Conservation (phyloP, 495 filamentous ascomycete genomes). For the Friedmanniomyces simplex region DNA sequence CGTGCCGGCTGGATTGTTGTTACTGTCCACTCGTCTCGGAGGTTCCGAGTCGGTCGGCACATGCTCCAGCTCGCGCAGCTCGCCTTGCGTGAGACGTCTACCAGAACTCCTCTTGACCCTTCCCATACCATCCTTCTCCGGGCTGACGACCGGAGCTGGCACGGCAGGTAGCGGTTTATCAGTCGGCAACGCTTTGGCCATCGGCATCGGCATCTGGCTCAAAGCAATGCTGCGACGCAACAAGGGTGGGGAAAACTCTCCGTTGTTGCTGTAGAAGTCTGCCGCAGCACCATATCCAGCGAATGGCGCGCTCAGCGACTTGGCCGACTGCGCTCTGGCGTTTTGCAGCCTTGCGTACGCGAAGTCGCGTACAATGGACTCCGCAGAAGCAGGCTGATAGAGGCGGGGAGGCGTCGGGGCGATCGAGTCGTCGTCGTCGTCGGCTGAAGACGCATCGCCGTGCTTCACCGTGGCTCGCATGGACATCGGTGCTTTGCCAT, state of each 20-base stretch:
- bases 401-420: slow-evolving; percentile 14
- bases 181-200: neutral
- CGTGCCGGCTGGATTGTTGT: neutral
- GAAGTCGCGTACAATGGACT: slow-evolving; percentile 22
- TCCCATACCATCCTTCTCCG: neutral
- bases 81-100: neutral
- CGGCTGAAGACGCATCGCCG: neutral
- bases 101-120: neutral
- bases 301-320: neutral
- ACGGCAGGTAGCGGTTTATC: neutral
- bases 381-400: slow-evolving; percentile 18
- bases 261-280: slow-evolving; percentile 57
- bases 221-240: slow-evolving; percentile 30
- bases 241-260: slow-evolving; percentile 50
- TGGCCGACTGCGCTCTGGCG: neutral
- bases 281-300: slow-evolving; percentile 34
- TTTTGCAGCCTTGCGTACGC: slow-evolving; percentile 10
- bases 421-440: slow-evolving; percentile 7
- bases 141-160: neutral
- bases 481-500: slow-evolving; percentile 3
- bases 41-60: slow-evolving; percentile 2
- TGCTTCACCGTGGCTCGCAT: neutral
- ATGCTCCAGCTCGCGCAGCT: slow-evolving; percentile 2
- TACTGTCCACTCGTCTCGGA: neutral
- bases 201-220: neutral